Conservation (phyloP, 2,329 filamentous ascomycete species). For the Paradendryphiella salina region DNA sequence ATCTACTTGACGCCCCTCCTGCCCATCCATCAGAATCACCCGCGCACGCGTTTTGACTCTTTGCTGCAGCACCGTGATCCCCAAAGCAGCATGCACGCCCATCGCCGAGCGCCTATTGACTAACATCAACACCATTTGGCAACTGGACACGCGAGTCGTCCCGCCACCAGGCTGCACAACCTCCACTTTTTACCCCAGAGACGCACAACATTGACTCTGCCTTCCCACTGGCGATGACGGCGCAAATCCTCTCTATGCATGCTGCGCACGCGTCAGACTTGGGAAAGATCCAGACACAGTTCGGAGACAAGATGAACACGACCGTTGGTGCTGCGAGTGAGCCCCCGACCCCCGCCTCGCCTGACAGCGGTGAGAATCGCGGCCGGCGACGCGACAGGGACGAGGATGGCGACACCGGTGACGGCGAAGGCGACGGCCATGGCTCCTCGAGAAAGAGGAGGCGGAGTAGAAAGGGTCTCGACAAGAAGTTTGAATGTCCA, state of each 20-base stretch:
- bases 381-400: constrained; percentile 47
- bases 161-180: constrained; percentile 25
- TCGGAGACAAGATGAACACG: constrained; percentile 44
- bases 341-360: constrained; percentile 41
- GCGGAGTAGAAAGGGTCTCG: constrained; percentile 74
- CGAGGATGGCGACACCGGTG: constrained; percentile 32
- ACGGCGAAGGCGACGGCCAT: constrained; percentile 33
- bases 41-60: constrained; percentile 3
- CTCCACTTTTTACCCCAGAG: constrained; percentile 18
- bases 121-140: constrained; percentile 15
- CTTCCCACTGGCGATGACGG: constrained; percentile 40
- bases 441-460: constrained; percentile 59
- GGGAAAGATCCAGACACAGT: constrained; percentile 40
- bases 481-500: constrained; percentile 73
- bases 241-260: constrained; percentile 47
- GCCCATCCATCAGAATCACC: not conserved
- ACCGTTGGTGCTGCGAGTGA: constrained; percentile 30
- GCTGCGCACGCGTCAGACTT: constrained; percentile 44
- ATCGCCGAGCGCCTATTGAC: constrained; percentile 24
- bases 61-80: constrained; percentile 13
- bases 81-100: constrained; percentile 28
- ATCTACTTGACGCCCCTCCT: constrained; percentile 7
- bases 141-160: constrained; percentile 22
- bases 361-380: constrained; percentile 41
- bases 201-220: constrained; percentile 15